Base-by-base conservation (phyloP, 2,329 filamentous ascomycete genomes). In the Aspergillus luchuensis region DNA sequence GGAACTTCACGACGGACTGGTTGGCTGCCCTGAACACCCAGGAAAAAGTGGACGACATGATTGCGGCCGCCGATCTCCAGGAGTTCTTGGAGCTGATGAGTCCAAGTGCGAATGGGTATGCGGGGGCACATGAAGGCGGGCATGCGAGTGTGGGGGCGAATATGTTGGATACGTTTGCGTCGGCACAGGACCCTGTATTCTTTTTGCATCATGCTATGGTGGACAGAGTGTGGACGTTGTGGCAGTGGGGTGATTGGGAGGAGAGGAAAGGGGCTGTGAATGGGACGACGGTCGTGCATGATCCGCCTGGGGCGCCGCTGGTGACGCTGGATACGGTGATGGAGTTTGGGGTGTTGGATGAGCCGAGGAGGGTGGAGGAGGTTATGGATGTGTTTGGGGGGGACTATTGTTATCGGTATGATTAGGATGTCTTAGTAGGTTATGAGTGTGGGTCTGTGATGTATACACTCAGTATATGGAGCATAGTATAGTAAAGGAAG, bases 151-250 rank as follows among this genome's bases (percentile, higher is more conserved):
- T 63, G 2, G 63, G 63, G 1, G 47, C 45, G 3, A 57, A 55
- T 4, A 60, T 64, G 60, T n/a, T 13, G 17, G 63, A 64, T 56
- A 47, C 56, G n/a, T 64, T 56, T 57, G 25, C 60, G 15, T 55
- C 51, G 7, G 55, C 58, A 23, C 63, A 64, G 41, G 63, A 64
- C 17, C 63, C 63, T 10, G 25, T 54, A 2, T 64, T 64, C 21
- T 59, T 59, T 50, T 28, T 63, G n/a, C 63, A 64, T 36, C 63
- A 64, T 59, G 58, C 38, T 6, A 58, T 59, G 56, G 56, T 63
- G 17, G 63, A 64, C 36, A 58, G 58, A 6, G 19, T 64, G 48
- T 64, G 63, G 63, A 33, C 56, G 25, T 11, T 57, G 8, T 64
- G 63, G 63, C 63, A 64, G 60, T 39, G 17, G 4, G 10, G 17